Base-by-base conservation (phyloP, 441 rosid species). In the Daphne laureola region DNA sequence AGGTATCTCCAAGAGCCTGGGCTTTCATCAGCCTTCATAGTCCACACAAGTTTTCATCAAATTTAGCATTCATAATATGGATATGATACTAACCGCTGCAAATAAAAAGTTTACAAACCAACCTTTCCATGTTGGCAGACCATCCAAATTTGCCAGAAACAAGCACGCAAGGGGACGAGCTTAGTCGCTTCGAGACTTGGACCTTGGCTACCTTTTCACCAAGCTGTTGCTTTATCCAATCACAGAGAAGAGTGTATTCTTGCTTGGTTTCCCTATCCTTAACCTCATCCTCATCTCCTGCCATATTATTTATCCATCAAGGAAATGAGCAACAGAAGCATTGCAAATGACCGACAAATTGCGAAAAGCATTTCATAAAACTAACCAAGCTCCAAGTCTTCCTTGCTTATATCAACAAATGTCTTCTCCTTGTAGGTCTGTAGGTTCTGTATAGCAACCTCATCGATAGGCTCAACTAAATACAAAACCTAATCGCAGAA, bases 91-190 rank as follows among this genome's bases (percentile, higher is more conserved):
- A 11, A 2, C 42, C 21, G 13, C 21, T 40, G 40, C 14, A 14
- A 47, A 16, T 50, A 43, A 18, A 52, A 16, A 18, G 49, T 14
- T 48, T n/a, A n/a, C n/a, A n/a, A n/a, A 56, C 76, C 35, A 52
- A 88, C 96, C 99, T 93, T 71, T 94, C 97, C 99, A 94, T 94
- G 59, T 94, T 94, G 38, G 97, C 96, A n/a, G 95, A 90, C 99
- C 99, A 94, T n/a, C 99, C 95, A 53, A 90, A 94, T 68, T 90
- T 87, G 51, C 97, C 96, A 48, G 96, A 87, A 57, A 94, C 99
- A 61, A 94, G 96, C 55, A 87, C 97, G 44, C 97, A 90, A 7
- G 99, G 97, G 58, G 99, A 90, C 27, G 95, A 83, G 62, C 94
- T 82, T 57, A 90, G 68, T 46, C 97, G 94, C 45, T 87, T 87